Base-by-base conservation (phyloP, 805 yeast genomes). In the Lachancea lanzarotensis region DNA sequence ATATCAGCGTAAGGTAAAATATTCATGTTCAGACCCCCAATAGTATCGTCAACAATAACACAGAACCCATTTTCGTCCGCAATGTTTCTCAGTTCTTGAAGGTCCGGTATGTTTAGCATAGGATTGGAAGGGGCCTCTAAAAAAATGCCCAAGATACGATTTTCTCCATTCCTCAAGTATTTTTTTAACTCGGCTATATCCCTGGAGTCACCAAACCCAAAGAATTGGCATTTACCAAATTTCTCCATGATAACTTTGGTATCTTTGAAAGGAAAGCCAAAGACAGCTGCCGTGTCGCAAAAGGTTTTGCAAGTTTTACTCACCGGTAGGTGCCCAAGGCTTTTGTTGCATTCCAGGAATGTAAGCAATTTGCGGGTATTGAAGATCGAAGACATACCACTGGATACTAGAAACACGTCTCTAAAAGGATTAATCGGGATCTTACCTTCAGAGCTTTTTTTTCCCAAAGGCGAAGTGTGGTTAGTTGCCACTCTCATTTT, bases 41-140 rank as follows among this genome's bases (percentile, higher is more conserved):
- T 84, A 0, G 97, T 90, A 58, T 89, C 96, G 65, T 90, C 97
- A 37, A 89, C 81, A 18, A 84, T 84, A 25, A 90, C 76, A 1
- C 79, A 78, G 63, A 89, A 90, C 3, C 71, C 69, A 65, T 72
- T 81, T 54, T 78, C 72, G 49, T 76, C 76, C 2, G 91, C 80
- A 47, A 90, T 70, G 38, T 69, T 56, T 40, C 81, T 72, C 45
- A 86, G 74, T 49, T 76, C 71, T 39, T 58, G 62, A 59, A 90
- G 68, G 62, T 90, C 76, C 2, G 96, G 95, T 12, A 95, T 81
- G 58, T 78, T 83, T 51, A 90, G 69, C 50, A 90, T 68, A 9
- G 96, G 96, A 62, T 90, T 89, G 0, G 95, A 82, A 2, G 97
- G 96, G 49, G 93, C 84, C 66, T 89, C 97, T 62, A 95, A 83